These are phyloP conservation scores for Phragmites australis DNA, from an alignment of 176 grass and related monocot species.

Conservation along the genomic window DNA sequence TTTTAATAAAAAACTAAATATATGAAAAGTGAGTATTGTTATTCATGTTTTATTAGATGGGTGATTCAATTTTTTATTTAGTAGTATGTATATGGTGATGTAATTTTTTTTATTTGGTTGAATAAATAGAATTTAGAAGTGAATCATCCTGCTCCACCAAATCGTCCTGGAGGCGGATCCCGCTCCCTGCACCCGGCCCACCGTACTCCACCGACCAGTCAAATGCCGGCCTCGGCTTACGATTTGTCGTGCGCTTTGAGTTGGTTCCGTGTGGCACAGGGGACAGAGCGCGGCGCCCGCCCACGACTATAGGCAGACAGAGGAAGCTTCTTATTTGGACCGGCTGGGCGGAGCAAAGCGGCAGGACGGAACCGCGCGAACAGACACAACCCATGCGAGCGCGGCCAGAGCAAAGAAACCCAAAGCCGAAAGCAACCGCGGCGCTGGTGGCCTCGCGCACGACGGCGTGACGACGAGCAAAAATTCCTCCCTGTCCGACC, in stretches of 20 bases:
- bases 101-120: too few species aligned
- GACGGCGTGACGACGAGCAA: constrained; percentile 18
- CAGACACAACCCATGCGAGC: neutral
- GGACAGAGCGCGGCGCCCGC: neutral
- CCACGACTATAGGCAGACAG: neutral
- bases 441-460: neutral
- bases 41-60: too few species aligned
- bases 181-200: neutral
- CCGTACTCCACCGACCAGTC: neutral
- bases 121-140: too few species aligned
- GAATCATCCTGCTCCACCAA: too few species aligned
- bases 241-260: neutral
- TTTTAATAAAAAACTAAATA: too few species aligned
- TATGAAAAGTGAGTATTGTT: too few species aligned
- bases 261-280: constrained; percentile 27
- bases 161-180: neutral
- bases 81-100: too few species aligned
- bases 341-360: neutral
- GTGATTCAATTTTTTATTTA: too few species aligned
- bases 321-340: constrained; percentile 61
- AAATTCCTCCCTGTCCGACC: neutral
- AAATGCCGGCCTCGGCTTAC: neutral
- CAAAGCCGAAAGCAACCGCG: constrained; percentile 25
- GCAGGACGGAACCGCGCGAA: too few species aligned
- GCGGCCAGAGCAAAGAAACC: neutral